A percentile compares a stretch with the other conserved stretches of the same genome.
Conservation (phyloP, 257 asterid genomes). For the Craterostigma plantagineum region DNA sequence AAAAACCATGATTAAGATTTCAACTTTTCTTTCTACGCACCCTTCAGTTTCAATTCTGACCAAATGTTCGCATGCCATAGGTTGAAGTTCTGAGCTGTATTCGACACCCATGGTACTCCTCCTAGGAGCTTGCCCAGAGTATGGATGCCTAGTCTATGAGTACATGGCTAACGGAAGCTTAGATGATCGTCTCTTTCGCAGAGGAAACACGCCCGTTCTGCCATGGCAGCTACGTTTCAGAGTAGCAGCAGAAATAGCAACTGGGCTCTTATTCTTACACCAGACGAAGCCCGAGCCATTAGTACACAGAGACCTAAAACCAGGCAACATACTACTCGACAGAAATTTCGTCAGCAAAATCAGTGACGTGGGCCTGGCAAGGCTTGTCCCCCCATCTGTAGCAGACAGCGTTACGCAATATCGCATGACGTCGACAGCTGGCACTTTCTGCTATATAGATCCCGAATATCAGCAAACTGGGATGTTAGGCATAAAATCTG, state of each 20-base stretch:
- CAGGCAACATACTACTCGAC: conserved; percentile 76
- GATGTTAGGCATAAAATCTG: conserved; percentile 75
- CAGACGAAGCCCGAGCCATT: conserved; percentile 89
- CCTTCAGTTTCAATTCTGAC: not conserved
- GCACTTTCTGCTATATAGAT: conserved; percentile 88
- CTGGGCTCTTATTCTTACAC: conserved; percentile 81
- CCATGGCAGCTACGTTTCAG: conserved; percentile 79
- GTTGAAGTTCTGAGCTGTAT: conserved; percentile 85
- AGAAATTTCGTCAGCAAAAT: conserved; percentile 80
- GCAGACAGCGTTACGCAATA: conserved; percentile 85
- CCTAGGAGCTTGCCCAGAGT: conserved; percentile 92
- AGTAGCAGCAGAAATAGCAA: conserved; percentile 82
- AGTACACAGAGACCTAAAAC: conserved; percentile 84
- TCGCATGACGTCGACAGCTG: conserved; percentile 87
- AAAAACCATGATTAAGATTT: not conserved
- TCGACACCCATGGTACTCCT: conserved; percentile 97
- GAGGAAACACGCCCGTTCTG: conserved; percentile 51
- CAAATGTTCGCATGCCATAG: conserved; percentile 15
- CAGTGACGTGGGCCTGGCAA: conserved; percentile 80
- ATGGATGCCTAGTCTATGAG: conserved; percentile 88
- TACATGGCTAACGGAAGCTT: conserved; percentile 88
- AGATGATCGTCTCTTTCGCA: conserved; percentile 57
- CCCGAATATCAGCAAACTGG: conserved; percentile 94
- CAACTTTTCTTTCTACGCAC: not conserved
- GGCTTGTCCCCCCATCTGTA: conserved; percentile 86